Evolutionary conservation across 306 rosid genomes (phyloP), one percentile per base, ranked within the genome.

Genomic region (Sophora flavescens): DNA sequence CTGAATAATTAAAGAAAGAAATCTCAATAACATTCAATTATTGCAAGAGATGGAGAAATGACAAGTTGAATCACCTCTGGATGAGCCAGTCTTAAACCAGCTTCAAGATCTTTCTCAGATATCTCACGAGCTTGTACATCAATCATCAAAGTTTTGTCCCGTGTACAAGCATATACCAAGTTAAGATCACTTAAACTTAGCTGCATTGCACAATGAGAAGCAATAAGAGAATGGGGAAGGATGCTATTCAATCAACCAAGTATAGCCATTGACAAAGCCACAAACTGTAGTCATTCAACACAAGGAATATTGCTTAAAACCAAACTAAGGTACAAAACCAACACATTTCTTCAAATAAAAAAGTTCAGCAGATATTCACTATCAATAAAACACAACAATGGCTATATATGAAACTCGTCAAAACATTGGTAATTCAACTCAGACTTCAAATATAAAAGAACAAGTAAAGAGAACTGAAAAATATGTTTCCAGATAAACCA

Each of bases 91-190:
- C 97, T 89, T 80, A 95, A 72, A 13, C 96, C 99, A 78, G 97
- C 89, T 87, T 90, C 92, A 61, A 95, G 83, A 86, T 92, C 99
- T 86, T 87, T 88, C 30, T 95, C 96, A 8, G 97, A 88, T 79
- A 95, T 92, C 87, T 88, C 97, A 48, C 96, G 88, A 76, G 99
- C 97, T 91, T 95, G 97, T 77, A 95, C 97, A 45, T 92, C 98
- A 80, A 95, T 95, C 98, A 95, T 95, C 80, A 95, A 84, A 11
- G 98, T 95, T 80, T 92, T 92, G 77, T 95, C 99, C 87, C 82
- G 89, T 32, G 97, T 90, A 75, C 97, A 90, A 59, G 99, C 99
- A 88, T 95, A 95, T 62, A 95, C 79, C 88, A 95, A 84, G 84
- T 95, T 95, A 72, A 92, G 97, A 87, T 95, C 97, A 74, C 99